These are phyloP conservation scores for Penstemon newberryi DNA, from an alignment of 257 asterid species.

Conservation along the genomic window DNA sequence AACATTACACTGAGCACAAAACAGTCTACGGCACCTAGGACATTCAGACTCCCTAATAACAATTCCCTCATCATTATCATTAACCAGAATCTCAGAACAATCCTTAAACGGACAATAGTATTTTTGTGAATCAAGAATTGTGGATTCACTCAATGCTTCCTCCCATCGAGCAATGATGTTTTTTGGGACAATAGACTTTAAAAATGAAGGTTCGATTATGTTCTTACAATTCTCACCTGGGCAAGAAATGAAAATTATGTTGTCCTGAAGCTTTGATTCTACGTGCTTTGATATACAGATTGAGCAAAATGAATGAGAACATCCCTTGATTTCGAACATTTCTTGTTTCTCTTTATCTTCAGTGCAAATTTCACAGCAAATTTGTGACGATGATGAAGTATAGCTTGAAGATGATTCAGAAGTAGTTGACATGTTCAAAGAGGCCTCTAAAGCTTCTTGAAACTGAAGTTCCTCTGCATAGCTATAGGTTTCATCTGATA, in stretches of 20 bases:
- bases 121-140: constrained; percentile 36
- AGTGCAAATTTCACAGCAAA: constrained; percentile 35
- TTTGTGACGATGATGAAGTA: constrained; percentile 9
- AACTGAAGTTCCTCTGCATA: constrained; percentile 32
- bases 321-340: constrained; percentile 36
- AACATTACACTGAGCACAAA: constrained; percentile 54
- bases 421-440: constrained; percentile 17
- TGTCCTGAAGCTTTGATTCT: constrained; percentile 37
- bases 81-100: constrained; percentile 47
- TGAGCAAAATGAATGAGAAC: constrained; percentile 40
- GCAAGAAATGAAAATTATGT: constrained; percentile 36
- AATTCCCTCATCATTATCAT: constrained; percentile 30
- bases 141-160: constrained; percentile 37
- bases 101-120: constrained; percentile 48
- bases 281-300: constrained; percentile 36
- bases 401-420: not conserved
- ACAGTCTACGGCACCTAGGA: constrained; percentile 43
- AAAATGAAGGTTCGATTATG: constrained; percentile 20
- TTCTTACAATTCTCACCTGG: constrained; percentile 45
- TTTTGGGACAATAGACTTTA: constrained; percentile 27
- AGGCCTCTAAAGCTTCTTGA: constrained; percentile 34
- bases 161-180: constrained; percentile 41
- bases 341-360: constrained; percentile 29
- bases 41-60: constrained; percentile 39
- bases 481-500: not conserved